Evolutionary conservation across 306 rosid genomes (phyloP).

Genomic region (Quercus agrifolia): DNA sequence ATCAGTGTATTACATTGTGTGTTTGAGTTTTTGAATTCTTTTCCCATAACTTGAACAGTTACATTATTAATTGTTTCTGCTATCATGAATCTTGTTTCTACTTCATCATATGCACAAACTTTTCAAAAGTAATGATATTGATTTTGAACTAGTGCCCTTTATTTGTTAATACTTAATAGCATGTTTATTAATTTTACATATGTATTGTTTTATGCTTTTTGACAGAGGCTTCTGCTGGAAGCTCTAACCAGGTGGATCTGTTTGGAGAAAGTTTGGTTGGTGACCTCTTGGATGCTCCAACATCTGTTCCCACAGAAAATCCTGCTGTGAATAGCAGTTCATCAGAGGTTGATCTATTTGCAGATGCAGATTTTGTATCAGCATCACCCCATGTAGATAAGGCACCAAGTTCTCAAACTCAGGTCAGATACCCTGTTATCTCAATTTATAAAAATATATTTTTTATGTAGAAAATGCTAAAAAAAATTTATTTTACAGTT

Average conservation of each 20-base stretch:
- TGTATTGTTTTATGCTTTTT: conserved; percentile 26
- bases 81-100: not conserved
- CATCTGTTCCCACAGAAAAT: conserved; percentile 60
- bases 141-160: not conserved
- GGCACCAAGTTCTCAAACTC: conserved; percentile 54
- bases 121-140: not conserved
- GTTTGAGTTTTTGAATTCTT: not conserved
- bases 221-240: conserved; percentile 69
- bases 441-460: not conserved
- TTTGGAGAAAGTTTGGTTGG: conserved; percentile 79
- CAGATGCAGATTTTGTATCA: conserved; percentile 85
- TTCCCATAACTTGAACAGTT: not conserved
- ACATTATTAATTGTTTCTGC: not conserved
- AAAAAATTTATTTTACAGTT: no score
- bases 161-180: not conserved
- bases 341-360: conserved; percentile 89
- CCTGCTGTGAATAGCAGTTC: conserved; percentile 32
- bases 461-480: no score
- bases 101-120: not conserved
- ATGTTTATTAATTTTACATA: not conserved
- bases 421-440: conserved; percentile 36
- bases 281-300: conserved; percentile 86
- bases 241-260: conserved; percentile 72
- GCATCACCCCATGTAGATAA: conserved; percentile 57
- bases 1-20: not conserved